A percentile compares a stretch with the other conserved stretches of the same genome.
These are phyloP conservation scores for Ophiostoma australiae DNA, from an alignment of 2,329 filamentous ascomycete species.

Conservation along the genomic window DNA sequence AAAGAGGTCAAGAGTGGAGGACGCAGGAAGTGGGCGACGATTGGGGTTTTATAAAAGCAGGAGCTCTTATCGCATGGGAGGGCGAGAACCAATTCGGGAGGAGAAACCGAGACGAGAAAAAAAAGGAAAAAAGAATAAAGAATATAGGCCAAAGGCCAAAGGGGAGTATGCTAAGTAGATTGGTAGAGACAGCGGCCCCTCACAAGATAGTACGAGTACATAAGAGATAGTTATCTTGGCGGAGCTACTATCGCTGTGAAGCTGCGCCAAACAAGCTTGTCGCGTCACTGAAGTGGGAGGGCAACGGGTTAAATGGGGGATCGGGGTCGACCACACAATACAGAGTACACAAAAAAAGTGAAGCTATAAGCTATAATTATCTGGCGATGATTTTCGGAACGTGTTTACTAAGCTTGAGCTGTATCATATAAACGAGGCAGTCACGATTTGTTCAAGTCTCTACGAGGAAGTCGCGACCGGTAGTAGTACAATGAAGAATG, in stretches of 20 bases:
- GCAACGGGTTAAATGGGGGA: neutral
- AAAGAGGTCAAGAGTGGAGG: neutral
- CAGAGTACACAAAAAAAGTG: neutral
- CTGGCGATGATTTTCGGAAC: neutral
- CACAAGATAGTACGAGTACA: neutral
- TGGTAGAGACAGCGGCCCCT: constrained; percentile 18
- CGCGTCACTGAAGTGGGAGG: neutral
- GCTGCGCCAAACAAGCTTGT: neutral
- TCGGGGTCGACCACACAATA: neutral
- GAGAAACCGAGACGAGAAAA: constrained; percentile 10
- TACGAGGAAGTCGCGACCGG: neutral
- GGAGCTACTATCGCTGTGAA: constrained; percentile 9
- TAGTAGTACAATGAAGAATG: neutral
- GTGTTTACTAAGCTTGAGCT: neutral
- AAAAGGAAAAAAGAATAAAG: constrained; percentile 2
- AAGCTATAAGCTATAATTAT: neutral
- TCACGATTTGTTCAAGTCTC: neutral
- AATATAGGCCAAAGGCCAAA: neutral
- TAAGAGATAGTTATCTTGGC: constrained; percentile 15
- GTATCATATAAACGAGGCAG: neutral
- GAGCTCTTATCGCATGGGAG: neutral
- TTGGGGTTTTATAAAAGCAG: constrained; percentile 13
- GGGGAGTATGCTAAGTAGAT: neutral
- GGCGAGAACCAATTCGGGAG: neutral
- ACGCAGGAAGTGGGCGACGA: constrained; percentile 13